Percentiles rank a stretch among this genome's conserved stretches.
Conservation (phyloP, 2,329 filamentous ascomycete genomes). For the Exophiala oligosperma region DNA sequence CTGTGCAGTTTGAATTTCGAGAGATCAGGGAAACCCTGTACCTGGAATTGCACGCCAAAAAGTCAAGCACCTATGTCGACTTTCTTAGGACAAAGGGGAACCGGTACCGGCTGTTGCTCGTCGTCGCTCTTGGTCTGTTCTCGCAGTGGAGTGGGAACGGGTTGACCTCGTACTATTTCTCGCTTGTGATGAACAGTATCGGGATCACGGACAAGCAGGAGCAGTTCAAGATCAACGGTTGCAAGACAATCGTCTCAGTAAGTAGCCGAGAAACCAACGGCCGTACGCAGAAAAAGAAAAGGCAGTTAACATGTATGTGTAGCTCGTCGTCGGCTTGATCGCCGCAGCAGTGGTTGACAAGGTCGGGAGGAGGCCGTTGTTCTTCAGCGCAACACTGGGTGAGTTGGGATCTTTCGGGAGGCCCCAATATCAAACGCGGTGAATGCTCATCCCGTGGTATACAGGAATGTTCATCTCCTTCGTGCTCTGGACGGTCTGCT, state of each 20-base stretch:
- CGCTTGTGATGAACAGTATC: conserved; percentile 45
- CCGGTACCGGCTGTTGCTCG: conserved; percentile 54
- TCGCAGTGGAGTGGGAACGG: conserved; percentile 55
- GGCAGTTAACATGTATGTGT: neutral
- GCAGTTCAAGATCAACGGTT: conserved; percentile 6
- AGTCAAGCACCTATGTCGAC: conserved; percentile 56
- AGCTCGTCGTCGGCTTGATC: neutral
- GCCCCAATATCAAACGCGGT: too few species aligned
- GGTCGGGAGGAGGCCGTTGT: conserved; percentile 57
- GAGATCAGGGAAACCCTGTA: conserved; percentile 66
- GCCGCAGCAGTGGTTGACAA: conserved; percentile 55
- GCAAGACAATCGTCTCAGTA: conserved; percentile 11
- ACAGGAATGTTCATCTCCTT: conserved; percentile 31
- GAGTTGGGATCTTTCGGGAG: neutral
- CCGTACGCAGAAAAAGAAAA: conserved; percentile 12
- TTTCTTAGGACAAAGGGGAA: conserved; percentile 62
- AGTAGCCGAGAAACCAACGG: conserved; percentile 34
- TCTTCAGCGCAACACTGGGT: conserved; percentile 44
- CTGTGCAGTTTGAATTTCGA: conserved; percentile 65
- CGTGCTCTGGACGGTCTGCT: neutral
- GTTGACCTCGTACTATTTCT: conserved; percentile 36
- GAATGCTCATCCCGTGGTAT: conserved; percentile 34
- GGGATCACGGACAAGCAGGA: conserved; percentile 52
- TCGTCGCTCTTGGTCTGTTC: conserved; percentile 33
- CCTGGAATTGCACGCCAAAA: conserved; percentile 50